Conservation (phyloP, 345 rosid genomes). For the Gossypium thurberi region DNA sequence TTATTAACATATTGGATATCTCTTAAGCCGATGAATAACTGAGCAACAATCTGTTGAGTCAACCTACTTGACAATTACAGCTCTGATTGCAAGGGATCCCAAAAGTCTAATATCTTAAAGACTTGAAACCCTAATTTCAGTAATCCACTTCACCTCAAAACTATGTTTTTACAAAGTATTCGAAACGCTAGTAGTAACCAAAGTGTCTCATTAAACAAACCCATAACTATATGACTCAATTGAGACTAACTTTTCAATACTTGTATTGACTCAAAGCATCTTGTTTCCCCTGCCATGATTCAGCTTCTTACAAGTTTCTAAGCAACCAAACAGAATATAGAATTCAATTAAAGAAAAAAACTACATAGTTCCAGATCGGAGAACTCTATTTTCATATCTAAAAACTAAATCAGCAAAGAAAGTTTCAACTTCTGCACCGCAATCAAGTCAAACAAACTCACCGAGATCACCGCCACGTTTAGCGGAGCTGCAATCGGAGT, state of each 20-base stretch:
- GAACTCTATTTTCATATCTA: neutral
- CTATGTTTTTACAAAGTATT: neutral
- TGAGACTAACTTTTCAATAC: neutral
- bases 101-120: neutral
- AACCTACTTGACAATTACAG: neutral
- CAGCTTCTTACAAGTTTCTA: neutral
- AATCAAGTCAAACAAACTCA: constrained; percentile 20
- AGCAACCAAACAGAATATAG: neutral
- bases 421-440: neutral
- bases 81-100: neutral
- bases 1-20: neutral
- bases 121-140: constrained; percentile 6
- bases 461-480: constrained; percentile 98
- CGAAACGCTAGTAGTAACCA: neutral
- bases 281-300: neutral
- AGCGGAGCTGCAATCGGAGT: constrained; percentile 95
- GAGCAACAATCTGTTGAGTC: neutral
- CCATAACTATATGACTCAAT: neutral
- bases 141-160: neutral
- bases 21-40: neutral
- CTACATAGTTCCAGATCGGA: neutral
- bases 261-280: neutral
- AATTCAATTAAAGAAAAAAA: neutral
- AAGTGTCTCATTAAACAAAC: neutral
- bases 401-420: neutral